phyloP scores from a whole-genome alignment of 129 eudicot species.

The Sambucus nigra region DNA sequence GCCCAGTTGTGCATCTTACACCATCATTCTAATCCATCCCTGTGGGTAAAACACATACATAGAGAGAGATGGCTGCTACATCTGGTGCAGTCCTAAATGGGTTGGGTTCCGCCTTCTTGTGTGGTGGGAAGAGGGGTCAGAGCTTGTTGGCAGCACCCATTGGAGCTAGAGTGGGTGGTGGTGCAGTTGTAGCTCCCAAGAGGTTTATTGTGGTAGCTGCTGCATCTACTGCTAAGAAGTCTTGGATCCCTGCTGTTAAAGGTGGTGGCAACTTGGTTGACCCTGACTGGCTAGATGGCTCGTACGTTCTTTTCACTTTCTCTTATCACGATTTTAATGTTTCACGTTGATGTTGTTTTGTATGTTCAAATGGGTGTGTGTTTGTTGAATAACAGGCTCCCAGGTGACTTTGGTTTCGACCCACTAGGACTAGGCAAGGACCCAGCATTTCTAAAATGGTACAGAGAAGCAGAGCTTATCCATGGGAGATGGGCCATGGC shows the following conservation, averaged over 20 bases:
- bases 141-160: conserved; percentile 34
- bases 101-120: conserved; percentile 63
- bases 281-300: conserved; percentile 99
- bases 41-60: background rate
- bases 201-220: conserved; percentile 47
- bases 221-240: conserved; percentile 72
- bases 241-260: conserved; percentile 90
- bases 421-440: conserved; percentile 96
- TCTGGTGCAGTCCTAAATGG: conserved; percentile 78
- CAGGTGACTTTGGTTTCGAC: conserved; percentile 95
- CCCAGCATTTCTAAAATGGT: conserved; percentile 94
- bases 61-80: conserved; percentile 39
- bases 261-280: conserved; percentile 79
- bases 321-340: too few relatives aligned
- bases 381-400: conserved; percentile 45
- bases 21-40: background rate
- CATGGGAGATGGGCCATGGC: conserved; percentile 98
- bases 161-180: conserved; percentile 18
- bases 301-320: conserved; percentile 40
- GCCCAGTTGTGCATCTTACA: conserved; percentile 1
- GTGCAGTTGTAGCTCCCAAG: conserved; percentile 31
- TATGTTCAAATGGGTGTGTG: background rate
- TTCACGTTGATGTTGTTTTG: background rate
- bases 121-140: conserved; percentile 55
- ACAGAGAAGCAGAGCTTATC: conserved; percentile 94